Base-by-base conservation (phyloP, 2,329 filamentous ascomycete species). In the Colletotrichum sp. region DNA sequence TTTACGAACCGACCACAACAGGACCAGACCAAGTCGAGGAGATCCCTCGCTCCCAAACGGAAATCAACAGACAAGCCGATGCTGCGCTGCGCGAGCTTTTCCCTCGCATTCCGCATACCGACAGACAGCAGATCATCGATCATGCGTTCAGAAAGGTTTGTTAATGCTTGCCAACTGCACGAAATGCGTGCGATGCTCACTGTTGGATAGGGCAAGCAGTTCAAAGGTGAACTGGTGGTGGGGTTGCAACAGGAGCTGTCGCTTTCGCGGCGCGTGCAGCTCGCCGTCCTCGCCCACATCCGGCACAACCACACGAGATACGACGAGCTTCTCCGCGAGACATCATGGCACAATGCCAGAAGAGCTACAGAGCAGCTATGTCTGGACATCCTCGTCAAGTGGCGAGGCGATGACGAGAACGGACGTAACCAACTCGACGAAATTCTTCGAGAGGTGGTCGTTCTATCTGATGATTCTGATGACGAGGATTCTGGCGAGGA, bases 321-420 rank as follows among this genome's bases (percentile, higher is more conserved):
- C 84, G 92, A 94, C 80, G 82, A 89, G 73, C 84, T 93, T 21
- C 84, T 93, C 18, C 88, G 83, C 79, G 90, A 93, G 79, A 91
- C 90, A 7, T 86, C 84, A 21, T 93, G 91, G 87, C 84, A 86
- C 66, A 91, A 91, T 79, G 91, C 92, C 68, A 87, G 92, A 77
- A 92, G 89, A 83, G 88, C 88, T 55, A 91, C 93, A 60, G 91
- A 93, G 79, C 83, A 87, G 36, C 84, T 91, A 16, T 93, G 92
- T 77, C 85, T 93, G 61, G 92, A 93, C 78, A 86, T 91, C 69
- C 89, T 94, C 82, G 89, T 93, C 86, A 93, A 93, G 89, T 94
- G 92, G 92, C 91, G 92, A 85, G 92, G 92, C 71, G 92, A 94
- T 79, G 92, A 94, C 82, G 92, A 94, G 81, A 93, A 89, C 21